phyloP scores from a whole-genome alignment of 257 asterid species.

The Ligustrum vulgare region DNA sequence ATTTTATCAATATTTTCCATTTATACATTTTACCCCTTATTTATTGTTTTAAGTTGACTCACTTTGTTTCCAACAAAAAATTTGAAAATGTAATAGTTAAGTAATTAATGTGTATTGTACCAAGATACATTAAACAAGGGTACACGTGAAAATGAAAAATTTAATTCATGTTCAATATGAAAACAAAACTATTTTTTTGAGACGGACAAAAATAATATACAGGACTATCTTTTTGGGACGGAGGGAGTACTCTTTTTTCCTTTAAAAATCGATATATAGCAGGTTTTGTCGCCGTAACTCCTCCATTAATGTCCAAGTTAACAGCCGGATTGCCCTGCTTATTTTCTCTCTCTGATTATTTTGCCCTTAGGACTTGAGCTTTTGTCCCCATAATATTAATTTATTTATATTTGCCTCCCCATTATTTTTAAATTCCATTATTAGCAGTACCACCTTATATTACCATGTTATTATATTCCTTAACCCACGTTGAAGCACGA shows the following conservation, averaged over 20 bases:
- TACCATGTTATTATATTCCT: slow-evolving; percentile 84
- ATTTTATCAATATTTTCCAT: too few relatives aligned
- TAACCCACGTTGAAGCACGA: slow-evolving; percentile 94
- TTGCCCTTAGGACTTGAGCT: slow-evolving; percentile 41
- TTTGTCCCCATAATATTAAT: slow-evolving; percentile 12
- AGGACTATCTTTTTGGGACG: too few relatives aligned
- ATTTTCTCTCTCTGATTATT: slow-evolving; percentile 41
- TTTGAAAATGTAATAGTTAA: too few relatives aligned
- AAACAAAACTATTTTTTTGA: too few relatives aligned
- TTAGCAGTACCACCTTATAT: slow-evolving; percentile 30
- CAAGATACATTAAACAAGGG: too few relatives aligned
- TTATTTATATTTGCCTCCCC: not conserved
- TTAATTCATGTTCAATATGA: too few relatives aligned
- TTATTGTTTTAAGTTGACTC: too few relatives aligned
- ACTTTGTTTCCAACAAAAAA: too few relatives aligned
- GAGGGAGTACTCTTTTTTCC: slow-evolving; percentile 31
- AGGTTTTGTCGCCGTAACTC: slow-evolving; percentile 65
- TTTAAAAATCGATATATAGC: slow-evolving; percentile 67
- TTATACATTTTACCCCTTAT: too few relatives aligned
- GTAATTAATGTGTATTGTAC: too few relatives aligned
- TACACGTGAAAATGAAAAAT: too few relatives aligned
- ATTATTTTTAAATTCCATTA: slow-evolving; percentile 17
- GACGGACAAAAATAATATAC: too few relatives aligned
- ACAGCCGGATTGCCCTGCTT: slow-evolving; percentile 57
- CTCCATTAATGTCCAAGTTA: slow-evolving; percentile 67